Base-by-base conservation (phyloP, 305 asterid species). In the Fraxinus dipetala region DNA sequence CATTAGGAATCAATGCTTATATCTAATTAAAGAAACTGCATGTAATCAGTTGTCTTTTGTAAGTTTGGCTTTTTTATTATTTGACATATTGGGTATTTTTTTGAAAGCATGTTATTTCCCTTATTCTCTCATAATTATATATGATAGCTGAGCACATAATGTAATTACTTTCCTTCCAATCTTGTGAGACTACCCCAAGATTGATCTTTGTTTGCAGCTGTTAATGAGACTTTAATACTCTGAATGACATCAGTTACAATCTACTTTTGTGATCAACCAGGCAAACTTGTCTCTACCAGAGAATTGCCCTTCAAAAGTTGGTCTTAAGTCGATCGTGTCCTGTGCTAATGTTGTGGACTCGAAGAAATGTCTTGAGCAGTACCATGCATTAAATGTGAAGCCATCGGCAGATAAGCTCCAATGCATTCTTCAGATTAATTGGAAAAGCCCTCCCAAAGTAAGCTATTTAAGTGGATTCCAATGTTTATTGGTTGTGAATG, bases 401-500 rank as follows among this genome's bases (percentile, higher is more conserved):
- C 80, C 85, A 24, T 38, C 2, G 2, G 59, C 74, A 38, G 54
- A 36, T 48, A 81, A 77, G 45, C 76, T 28, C n/a, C 56, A 83
- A n/a, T 48, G 3, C 51, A 81, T 85, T 85, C 86, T 84, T 77
- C 85, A 63, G 70, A 83, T 89, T 54, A 82, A 78, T 81, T 90
- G 93, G 91, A 83, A 69, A 80, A 79, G 85, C 81, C 91, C 93
- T 84, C 89, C 88, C 78, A 56, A 82, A 78, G 92, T 88, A 83
- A 80, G 87, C 81, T 45, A 69, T 61, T 65, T 16, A 76, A 54
- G 69, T 81, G 81, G 38, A 26, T 78, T 30, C 18, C 16, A 18
- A 40, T 76, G 63, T 11, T 45, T 77, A 59, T 69, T 22, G 69
- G 20, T 65, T 43, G 48, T 38, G 59, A 74, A 30, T 35, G 34